A percentile compares a stretch with the other conserved stretches of the same genome.
Evolutionary conservation across 1,139 yeast species (phyloP).

Genomic region (Geotrichum histeridarum): DNA sequence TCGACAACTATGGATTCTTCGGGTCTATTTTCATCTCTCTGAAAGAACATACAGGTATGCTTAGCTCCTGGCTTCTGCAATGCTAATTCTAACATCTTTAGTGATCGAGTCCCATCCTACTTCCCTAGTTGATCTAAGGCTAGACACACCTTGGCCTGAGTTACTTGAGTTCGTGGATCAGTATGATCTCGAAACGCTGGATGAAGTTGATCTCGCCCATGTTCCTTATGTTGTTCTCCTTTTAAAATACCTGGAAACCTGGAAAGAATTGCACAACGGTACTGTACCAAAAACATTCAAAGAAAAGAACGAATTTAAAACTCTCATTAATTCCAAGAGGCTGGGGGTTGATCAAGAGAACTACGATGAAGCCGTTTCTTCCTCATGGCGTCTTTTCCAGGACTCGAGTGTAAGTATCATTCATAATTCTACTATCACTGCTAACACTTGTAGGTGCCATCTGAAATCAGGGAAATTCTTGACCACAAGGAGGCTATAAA

Average conservation of each 20-base stretch:
- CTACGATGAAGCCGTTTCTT: constrained; percentile 62
- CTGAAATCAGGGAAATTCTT: constrained; percentile 31
- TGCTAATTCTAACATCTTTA: background rate
- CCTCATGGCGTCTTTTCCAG: constrained; percentile 49
- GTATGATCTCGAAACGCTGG: constrained; percentile 46
- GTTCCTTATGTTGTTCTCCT: constrained; percentile 71
- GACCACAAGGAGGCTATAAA: constrained; percentile 21
- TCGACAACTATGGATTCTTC: constrained; percentile 58
- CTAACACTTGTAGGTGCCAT: constrained; percentile 32
- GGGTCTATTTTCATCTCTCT: constrained; percentile 55
- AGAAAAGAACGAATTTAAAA: constrained; percentile 49
- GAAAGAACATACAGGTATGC: constrained; percentile 46
- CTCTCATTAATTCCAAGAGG: constrained; percentile 38
- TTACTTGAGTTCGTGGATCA: constrained; percentile 50
- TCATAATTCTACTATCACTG: background rate
- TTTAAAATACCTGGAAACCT: constrained; percentile 49
- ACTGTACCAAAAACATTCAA: constrained; percentile 43
- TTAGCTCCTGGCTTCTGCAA: background rate
- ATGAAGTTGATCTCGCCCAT: constrained; percentile 55
- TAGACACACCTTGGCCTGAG: constrained; percentile 74
- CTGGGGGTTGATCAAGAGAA: constrained; percentile 48
- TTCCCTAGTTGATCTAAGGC: constrained; percentile 59
- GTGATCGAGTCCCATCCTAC: constrained; percentile 75
- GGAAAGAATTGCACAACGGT: constrained; percentile 40
- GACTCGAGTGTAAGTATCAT: constrained; percentile 26